These are phyloP conservation scores for Saraca asoca DNA, from an alignment of 331 rosid genomes.

Conservation along the genomic window DNA sequence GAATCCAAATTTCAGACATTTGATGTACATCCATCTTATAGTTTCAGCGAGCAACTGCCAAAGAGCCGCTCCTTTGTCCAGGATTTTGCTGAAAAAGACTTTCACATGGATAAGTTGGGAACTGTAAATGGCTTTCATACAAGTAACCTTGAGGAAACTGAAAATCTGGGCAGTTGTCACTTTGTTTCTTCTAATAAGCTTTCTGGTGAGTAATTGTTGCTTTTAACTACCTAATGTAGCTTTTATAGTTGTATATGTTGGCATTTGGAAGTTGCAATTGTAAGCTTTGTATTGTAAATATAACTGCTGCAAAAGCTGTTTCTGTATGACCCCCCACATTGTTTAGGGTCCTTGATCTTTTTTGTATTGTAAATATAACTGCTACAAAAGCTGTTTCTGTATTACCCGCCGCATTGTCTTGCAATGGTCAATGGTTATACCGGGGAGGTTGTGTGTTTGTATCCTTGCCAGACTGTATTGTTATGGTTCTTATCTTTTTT, in stretches of 20 bases:
- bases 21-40: slow-evolving; percentile 52
- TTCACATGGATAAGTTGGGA: slow-evolving; percentile 49
- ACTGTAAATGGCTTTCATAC: slow-evolving; percentile 55
- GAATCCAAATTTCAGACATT: slow-evolving; percentile 54
- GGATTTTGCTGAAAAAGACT: slow-evolving; percentile 56
- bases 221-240: not conserved
- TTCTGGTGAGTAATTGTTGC: slow-evolving; percentile 59
- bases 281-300: not conserved
- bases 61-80: slow-evolving; percentile 49
- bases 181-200: slow-evolving; percentile 52
- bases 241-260: slow-evolving; percentile 8
- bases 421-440: not conserved
- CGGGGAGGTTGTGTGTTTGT: not conserved
- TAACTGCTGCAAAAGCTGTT: slow-evolving; percentile 4
- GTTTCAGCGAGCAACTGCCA: slow-evolving; percentile 46
- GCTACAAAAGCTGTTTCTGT: slow-evolving; percentile 6
- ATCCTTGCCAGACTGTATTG: not conserved
- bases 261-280: not conserved
- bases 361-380: not conserved
- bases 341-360: not conserved
- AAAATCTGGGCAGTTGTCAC: slow-evolving; percentile 42
- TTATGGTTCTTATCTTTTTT: slow-evolving; percentile 10
- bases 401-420: not conserved
- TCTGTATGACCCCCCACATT: not conserved
- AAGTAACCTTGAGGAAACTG: slow-evolving; percentile 53